Evolutionary conservation across 2,329 filamentous ascomycete genomes (phyloP).

Genomic region (Colletotrichum camelliae): DNA sequence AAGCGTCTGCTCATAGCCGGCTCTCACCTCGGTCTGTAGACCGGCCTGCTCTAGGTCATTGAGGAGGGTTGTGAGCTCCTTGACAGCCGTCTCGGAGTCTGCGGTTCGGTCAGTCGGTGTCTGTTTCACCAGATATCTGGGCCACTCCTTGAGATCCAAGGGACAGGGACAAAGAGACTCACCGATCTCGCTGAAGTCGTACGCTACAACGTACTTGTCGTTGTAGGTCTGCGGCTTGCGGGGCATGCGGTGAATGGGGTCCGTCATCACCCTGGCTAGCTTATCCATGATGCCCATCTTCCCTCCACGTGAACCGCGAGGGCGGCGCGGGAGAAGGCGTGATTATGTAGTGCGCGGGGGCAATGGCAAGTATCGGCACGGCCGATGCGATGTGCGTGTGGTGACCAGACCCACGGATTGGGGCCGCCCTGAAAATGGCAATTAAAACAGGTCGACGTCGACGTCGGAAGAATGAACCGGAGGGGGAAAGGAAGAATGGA

Average conservation of each 20-base stretch:
- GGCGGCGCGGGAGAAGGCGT: not conserved
- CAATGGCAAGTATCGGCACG: conserved; percentile 1
- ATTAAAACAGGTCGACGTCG: not conserved
- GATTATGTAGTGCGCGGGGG: conserved; percentile 10
- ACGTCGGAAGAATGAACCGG: not conserved
- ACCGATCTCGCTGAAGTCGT: conserved; percentile 42
- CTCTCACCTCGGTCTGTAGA: conserved; percentile 73
- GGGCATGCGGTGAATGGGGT: conserved; percentile 13
- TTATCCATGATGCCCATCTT: conserved; percentile 21
- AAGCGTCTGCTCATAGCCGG: conserved; percentile 70
- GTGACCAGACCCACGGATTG: conserved; percentile 1
- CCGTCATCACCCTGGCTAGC: conserved; percentile 5
- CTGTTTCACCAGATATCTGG: too few relatives aligned
- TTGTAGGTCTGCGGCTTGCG: conserved; percentile 28
- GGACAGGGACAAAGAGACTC: conserved; percentile 10
- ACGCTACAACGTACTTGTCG: conserved; percentile 46
- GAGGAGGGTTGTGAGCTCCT: conserved; percentile 52
- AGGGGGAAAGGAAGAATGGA: not conserved
- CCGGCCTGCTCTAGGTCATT: conserved; percentile 66
- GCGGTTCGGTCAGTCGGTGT: not conserved
- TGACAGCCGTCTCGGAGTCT: conserved; percentile 39
- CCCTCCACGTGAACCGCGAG: not conserved
- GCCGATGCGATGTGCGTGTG: conserved; percentile 3
- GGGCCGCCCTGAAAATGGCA: not conserved
- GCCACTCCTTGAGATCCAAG: too few relatives aligned